Evolutionary conservation across 2,329 filamentous ascomycete genomes (phyloP), one percentile per base, ranked within the genome.

Genomic region (Fusarium ramigenum): DNA sequence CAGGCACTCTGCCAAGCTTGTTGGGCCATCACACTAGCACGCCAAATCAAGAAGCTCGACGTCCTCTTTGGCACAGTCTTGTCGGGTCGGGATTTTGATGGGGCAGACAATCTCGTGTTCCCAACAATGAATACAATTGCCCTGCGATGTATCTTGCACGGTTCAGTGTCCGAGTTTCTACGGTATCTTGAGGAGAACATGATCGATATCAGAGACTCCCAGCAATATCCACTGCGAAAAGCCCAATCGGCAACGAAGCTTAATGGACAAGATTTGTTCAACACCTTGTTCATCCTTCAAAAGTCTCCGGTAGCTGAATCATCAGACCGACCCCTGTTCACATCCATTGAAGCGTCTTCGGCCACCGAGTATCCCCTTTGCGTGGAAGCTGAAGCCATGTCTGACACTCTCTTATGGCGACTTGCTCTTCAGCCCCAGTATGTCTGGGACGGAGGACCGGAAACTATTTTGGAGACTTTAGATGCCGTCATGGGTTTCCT

Each of bases 81-180:
- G 18, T 95, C 94, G 0, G 95, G 96, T 21, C 89, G 96, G n/a
- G 93, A 96, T 63, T 90, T 90, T 15, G 91, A 93, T 50, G 87
- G 89, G 21, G 88, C 90, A 0, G 88, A 93, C 47, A 81, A 88
- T 32, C 82, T 96, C 18, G 86, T 95, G 78, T 98, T 97, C 77
- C 96, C 95, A 0, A 94, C 93, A 0, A 97, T 98, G 93, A 98
- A 97, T 78, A 97, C 95, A 0, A 91, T 97, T 0, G 89, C 92
- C 0, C 85, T 97, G 12, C 88, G 95, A 16, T 88, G 88, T 4
- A 86, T 95, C 6, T 80, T 97, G 5, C 93, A 96, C 75, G 93
- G 93, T 4, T 90, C 87, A 0, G 83, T 88, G 0, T 72, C 80
- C 1, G 87, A 91, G 1, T 91, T 97, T 82, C 82, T 97, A 34